Base-by-base conservation (phyloP, 495 filamentous ascomycete genomes). In the Aspergillus cavernicola region DNA sequence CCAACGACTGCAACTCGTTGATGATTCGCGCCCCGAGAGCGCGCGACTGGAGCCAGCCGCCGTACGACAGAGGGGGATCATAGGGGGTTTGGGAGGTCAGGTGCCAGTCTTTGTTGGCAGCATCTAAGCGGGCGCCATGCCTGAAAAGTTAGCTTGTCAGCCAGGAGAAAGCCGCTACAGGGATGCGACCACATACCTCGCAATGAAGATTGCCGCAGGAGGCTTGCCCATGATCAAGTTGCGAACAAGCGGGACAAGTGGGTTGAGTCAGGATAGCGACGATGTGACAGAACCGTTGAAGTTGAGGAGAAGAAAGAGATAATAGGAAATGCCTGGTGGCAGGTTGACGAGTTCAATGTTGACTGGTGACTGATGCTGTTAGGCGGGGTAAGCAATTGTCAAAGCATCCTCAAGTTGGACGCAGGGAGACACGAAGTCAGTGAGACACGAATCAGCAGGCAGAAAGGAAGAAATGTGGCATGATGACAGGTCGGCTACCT, bases 91-190 rank as follows among this genome's bases (percentile, higher is more conserved):
- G 86, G 4, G 95, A 95, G n/a, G 88, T 85, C 11, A 96, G 77
- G 70, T 97, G 91, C 93, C 93, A 99, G 68, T 90, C 80, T 63
- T 89, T 88, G 73, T 97, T 90, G 54, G 90, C 89, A 38, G 89
- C 88, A 66, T 99, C 93, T 28, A 99, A 84, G 32, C 93, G 85
- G 36, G 90, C 85, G 56, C 93, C 93, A 67, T 99, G 93, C 66
- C 90, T 96, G 57, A 20, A 2, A 40, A 24, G 19, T 5, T 13
- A 40, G 50, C 20, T 64, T 55, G 31, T 33, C 18, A 53, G 24
- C 24, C 4, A 8, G 15, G 12, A 16, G 36, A 51, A 32, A 28
- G 35, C 32, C 26, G 28, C n/a, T n/a, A n/a, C n/a, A 24, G 16
- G 2, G 45, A 3, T 36, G 24, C 18, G 35, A 37, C 33, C 28